A percentile compares a stretch with the other conserved stretches of the same genome.
Evolutionary conservation across 2,329 filamentous ascomycete species (phyloP).

Genomic region (Pseudogymnoascus sp.): DNA sequence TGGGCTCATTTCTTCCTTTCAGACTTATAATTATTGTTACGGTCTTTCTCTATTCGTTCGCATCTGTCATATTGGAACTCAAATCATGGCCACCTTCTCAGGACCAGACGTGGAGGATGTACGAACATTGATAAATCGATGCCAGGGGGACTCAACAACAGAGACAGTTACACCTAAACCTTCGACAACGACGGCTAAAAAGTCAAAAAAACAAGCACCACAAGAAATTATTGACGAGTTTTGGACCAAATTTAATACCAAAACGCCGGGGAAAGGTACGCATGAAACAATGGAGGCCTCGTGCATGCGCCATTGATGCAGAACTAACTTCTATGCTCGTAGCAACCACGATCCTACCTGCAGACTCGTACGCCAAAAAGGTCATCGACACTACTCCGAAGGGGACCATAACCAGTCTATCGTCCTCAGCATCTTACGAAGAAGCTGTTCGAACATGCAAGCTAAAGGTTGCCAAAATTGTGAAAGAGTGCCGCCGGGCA

Average conservation of each 20-base stretch:
- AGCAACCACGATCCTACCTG: conserved; percentile 63
- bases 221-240: conserved; percentile 65
- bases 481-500: conserved; percentile 59
- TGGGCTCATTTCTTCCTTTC: background rate
- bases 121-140: background rate
- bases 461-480: conserved; percentile 54
- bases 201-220: conserved; percentile 48
- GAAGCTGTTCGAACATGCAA: conserved; percentile 62
- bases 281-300: background rate
- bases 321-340: background rate
- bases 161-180: background rate
- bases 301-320: background rate
- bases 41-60: background rate
- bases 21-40: background rate
- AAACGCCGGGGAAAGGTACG: conserved; percentile 59
- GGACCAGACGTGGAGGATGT: background rate
- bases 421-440: conserved; percentile 60
- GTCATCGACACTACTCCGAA: conserved; percentile 48
- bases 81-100: background rate
- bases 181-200: conserved; percentile 12
- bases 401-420: conserved; percentile 45
- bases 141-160: background rate
- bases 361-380: conserved; percentile 55
- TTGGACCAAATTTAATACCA: conserved; percentile 64
- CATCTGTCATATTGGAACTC: background rate